A percentile compares a stretch with the other conserved stretches of the same genome.
Conservation (phyloP, 257 asterid species). For the Eustoma russellianum region DNA sequence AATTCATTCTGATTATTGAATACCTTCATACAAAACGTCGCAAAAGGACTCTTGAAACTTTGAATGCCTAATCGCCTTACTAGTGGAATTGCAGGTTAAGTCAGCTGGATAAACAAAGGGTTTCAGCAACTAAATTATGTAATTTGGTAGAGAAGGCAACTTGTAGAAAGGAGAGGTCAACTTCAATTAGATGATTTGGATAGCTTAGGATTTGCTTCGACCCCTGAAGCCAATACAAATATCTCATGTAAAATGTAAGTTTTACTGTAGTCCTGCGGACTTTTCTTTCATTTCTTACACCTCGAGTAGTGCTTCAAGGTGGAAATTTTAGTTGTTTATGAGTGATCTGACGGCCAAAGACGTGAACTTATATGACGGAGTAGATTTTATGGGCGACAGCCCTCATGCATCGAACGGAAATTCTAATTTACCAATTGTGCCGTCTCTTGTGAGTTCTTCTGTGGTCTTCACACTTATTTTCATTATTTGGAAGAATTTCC, state of each 20-base stretch:
- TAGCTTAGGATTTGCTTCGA: slow-evolving; percentile 2
- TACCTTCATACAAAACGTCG: too few species aligned
- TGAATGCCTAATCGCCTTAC: too few species aligned
- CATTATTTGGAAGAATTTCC: too few species aligned
- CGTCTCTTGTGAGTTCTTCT: too few species aligned
- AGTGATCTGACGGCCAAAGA: slow-evolving; percentile 7
- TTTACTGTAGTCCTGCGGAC: slow-evolving; percentile 10
- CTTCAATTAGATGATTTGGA: slow-evolving; percentile 14
- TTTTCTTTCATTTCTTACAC: slow-evolving; percentile 6
- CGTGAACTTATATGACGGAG: not conserved
- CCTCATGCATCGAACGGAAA: not conserved
- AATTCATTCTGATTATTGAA: not conserved
- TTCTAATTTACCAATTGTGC: not conserved
- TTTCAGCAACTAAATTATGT: slow-evolving; percentile 37
- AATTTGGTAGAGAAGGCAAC: slow-evolving; percentile 13
- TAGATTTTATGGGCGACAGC: too few species aligned
- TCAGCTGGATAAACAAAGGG: slow-evolving; percentile 11
- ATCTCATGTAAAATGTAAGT: slow-evolving; percentile 18
- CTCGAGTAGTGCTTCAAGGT: slow-evolving; percentile 11
- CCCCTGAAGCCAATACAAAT: not conserved
- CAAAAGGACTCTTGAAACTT: too few species aligned
- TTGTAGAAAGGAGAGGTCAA: slow-evolving; percentile 10
- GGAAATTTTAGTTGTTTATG: slow-evolving; percentile 3
- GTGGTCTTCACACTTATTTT: too few species aligned
- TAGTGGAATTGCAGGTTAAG: slow-evolving; percentile 34